Percentiles rank a stretch among this genome's conserved stretches.
These are phyloP conservation scores for Plasmopara viticola DNA, from an alignment of 352 stramenopile genomes.

Conservation along the genomic window DNA sequence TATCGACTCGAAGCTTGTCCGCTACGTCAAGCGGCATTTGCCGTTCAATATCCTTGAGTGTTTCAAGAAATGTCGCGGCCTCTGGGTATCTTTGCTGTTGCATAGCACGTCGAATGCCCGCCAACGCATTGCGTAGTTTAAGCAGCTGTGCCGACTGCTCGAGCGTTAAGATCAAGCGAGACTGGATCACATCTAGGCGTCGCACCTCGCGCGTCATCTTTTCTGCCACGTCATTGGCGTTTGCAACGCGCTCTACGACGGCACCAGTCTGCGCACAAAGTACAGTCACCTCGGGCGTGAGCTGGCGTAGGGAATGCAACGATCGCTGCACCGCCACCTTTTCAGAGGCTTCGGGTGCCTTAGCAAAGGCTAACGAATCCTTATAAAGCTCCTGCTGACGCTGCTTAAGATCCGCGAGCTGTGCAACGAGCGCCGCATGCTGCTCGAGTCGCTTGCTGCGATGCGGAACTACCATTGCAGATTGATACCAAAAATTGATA, in stretches of 20 bases:
- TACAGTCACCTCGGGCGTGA: conserved; percentile 63
- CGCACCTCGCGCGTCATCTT: conserved; percentile 86
- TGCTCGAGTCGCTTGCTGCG: conserved; percentile 28
- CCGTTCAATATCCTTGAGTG: conserved; percentile 69
- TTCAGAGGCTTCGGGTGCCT: conserved; percentile 32
- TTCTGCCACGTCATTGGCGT: conserved; percentile 84
- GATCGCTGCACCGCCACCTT: conserved; percentile 45
- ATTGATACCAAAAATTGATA: background rate
- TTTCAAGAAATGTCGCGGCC: conserved; percentile 64
- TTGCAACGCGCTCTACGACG: conserved; percentile 77
- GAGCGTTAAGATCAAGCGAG: conserved; percentile 52
- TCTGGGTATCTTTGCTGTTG: conserved; percentile 62
- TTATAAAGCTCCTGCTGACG: conserved; percentile 35
- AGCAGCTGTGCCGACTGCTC: conserved; percentile 66
- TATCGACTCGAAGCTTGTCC: conserved; percentile 79
- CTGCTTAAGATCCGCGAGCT: conserved; percentile 38
- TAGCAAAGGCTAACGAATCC: conserved; percentile 36
- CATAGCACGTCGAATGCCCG: conserved; percentile 69
- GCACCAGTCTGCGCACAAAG: conserved; percentile 71
- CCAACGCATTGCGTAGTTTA: conserved; percentile 70
- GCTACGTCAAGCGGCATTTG: conserved; percentile 73
- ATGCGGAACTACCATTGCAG: conserved; percentile 19
- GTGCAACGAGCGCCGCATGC: conserved; percentile 56
- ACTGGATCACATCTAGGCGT: conserved; percentile 75
- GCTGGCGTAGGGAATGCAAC: conserved; percentile 44